phyloP scores from a whole-genome alignment of 2,329 filamentous ascomycete species.

The Stylonectria norvegica region DNA sequence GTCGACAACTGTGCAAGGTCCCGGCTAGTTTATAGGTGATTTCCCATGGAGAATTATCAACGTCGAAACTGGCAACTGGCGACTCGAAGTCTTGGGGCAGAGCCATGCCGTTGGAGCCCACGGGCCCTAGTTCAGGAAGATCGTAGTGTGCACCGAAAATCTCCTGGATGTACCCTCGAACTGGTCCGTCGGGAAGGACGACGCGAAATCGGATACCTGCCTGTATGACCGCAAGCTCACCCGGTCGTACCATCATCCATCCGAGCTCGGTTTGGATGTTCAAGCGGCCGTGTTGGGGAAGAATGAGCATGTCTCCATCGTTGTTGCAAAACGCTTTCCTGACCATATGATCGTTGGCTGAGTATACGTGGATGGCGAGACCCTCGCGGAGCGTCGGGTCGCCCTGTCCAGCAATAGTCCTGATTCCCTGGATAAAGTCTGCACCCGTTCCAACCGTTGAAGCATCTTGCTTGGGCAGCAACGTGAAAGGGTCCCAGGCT shows the following conservation, averaged over 20 bases:
- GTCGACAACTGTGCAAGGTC: constrained; percentile 67
- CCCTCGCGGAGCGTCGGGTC: constrained; percentile 45
- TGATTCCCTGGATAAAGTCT: constrained; percentile 44
- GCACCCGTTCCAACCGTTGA: constrained; percentile 19
- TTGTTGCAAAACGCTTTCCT: constrained; percentile 39
- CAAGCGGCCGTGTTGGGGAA: constrained; percentile 67
- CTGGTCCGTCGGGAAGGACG: constrained; percentile 56
- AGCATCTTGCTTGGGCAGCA: constrained; percentile 8
- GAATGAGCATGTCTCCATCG: constrained; percentile 73
- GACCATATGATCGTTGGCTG: constrained; percentile 42
- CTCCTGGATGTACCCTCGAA: constrained; percentile 70
- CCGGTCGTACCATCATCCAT: constrained; percentile 65
- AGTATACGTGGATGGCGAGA: constrained; percentile 46
- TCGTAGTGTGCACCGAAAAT: constrained; percentile 67
- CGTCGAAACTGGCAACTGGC: constrained; percentile 62
- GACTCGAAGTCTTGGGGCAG: constrained; percentile 71
- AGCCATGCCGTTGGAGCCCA: constrained; percentile 67
- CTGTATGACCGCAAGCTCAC: constrained; percentile 72
- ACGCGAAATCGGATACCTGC: constrained; percentile 70
- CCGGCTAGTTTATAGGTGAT: constrained; percentile 63
- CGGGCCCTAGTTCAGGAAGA: constrained; percentile 68
- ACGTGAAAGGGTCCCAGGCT: constrained; percentile 46
- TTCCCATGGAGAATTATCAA: constrained; percentile 33
- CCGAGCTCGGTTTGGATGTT: constrained; percentile 76
- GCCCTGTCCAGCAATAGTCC: constrained; percentile 45